A percentile compares a stretch with the other conserved stretches of the same genome.
Conservation (phyloP, 23 red algal genomes). For the Gracilaria gracilis region DNA sequence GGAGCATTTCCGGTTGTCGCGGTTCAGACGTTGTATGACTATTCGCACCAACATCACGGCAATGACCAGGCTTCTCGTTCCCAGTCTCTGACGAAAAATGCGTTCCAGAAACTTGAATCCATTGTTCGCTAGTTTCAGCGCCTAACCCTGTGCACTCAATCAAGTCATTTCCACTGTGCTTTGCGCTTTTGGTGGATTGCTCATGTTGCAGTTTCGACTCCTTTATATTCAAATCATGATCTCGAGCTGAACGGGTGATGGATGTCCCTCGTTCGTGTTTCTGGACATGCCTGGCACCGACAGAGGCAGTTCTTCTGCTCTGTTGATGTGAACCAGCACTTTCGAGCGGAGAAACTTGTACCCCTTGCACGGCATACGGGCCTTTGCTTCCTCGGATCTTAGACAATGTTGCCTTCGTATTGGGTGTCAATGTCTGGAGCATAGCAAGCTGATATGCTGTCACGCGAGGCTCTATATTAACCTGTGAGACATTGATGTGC, state of each 20-base stretch:
- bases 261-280: slow-evolving; percentile 34
- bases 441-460: slow-evolving; percentile 28
- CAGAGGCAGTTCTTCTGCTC: background rate
- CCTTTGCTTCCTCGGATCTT: slow-evolving; percentile 18
- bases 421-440: slow-evolving; percentile 29
- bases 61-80: too few relatives aligned
- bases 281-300: background rate
- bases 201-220: background rate
- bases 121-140: background rate
- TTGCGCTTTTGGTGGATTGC: background rate
- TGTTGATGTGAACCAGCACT: background rate
- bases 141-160: background rate
- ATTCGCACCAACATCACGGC: background rate
- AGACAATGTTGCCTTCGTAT: slow-evolving; percentile 10
- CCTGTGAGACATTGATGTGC: background rate
- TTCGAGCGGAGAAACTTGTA: slow-evolving; percentile 6
- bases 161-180: background rate
- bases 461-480: slow-evolving; percentile 5
- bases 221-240: background rate
- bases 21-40: background rate
- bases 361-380: background rate
- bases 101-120: background rate
- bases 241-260: background rate
- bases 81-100: background rate
- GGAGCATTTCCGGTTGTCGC: slow-evolving; percentile 19